These are phyloP conservation scores for Pleurotus ostreatus DNA, from an alignment of 768 basidiomycete species.

Conservation along the genomic window DNA sequence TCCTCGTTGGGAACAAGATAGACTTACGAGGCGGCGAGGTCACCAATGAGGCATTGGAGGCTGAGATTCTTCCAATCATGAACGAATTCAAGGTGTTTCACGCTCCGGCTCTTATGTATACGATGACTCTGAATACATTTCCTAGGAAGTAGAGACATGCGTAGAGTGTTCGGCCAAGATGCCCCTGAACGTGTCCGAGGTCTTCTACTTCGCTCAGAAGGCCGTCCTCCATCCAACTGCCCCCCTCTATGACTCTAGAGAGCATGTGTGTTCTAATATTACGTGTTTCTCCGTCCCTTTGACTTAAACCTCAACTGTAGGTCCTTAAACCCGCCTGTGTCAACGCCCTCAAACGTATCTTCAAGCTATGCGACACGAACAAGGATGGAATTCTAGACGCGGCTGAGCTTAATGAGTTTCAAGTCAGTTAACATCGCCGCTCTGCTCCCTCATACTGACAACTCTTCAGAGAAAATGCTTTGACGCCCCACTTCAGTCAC, in stretches of 20 bases:
- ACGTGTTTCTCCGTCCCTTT: constrained; percentile 1
- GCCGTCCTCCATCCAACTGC: constrained; percentile 96
- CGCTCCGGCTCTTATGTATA: constrained; percentile 5
- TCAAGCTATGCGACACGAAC: constrained; percentile 92
- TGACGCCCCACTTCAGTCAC: constrained; percentile 83
- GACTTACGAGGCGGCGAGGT: constrained; percentile 91
- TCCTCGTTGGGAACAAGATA: constrained; percentile 98
- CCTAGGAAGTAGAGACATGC: constrained; percentile 95
- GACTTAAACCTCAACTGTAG: constrained; percentile 33
- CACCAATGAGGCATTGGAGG: constrained; percentile 90
- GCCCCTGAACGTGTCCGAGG: constrained; percentile 90
- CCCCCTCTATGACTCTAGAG: constrained; percentile 92
- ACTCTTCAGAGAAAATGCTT: constrained; percentile 83
- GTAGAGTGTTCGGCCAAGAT: constrained; percentile 94
- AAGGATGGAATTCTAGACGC: constrained; percentile 92
- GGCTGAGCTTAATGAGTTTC: constrained; percentile 93
- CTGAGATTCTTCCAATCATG: constrained; percentile 96
- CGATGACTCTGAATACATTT: constrained; percentile 10
- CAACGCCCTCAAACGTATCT: constrained; percentile 86
- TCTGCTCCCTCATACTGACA: neutral
- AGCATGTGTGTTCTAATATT: constrained; percentile 60
- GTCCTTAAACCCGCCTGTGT: constrained; percentile 90
- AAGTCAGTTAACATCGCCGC: constrained; percentile 47
- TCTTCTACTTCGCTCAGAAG: constrained; percentile 98
- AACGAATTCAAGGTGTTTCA: constrained; percentile 88